phyloP scores from a whole-genome alignment of 169 alveolate species.

The Cryptosporidium ubiquitum region DNA sequence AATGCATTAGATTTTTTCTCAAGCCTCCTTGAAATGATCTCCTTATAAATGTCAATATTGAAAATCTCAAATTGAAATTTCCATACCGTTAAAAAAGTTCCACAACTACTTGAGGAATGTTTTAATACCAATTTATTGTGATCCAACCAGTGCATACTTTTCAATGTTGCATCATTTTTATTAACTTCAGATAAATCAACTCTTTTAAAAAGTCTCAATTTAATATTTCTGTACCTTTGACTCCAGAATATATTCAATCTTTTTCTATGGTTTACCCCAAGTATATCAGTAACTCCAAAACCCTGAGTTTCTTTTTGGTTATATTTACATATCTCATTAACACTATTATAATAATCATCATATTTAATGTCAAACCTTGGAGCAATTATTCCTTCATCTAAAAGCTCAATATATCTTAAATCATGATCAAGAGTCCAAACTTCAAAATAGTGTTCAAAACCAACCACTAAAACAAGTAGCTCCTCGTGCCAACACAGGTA shows the following conservation, averaged over 20 bases:
- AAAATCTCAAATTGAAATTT: slow-evolving; percentile 33
- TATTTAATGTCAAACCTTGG: slow-evolving; percentile 28
- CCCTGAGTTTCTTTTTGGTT: neutral
- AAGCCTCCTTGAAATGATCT: slow-evolving; percentile 15
- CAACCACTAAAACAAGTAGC: slow-evolving; percentile 1
- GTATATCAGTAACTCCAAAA: slow-evolving; percentile 10
- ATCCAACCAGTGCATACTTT: slow-evolving; percentile 17
- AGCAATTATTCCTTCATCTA: slow-evolving; percentile 59
- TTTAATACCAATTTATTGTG: slow-evolving; percentile 4
- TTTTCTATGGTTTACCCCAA: slow-evolving; percentile 42
- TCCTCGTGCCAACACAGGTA: slow-evolving; percentile 63
- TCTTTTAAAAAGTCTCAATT: neutral
- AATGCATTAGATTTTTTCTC: neutral
- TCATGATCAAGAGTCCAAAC: slow-evolving; percentile 42
- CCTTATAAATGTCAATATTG: slow-evolving; percentile 44
- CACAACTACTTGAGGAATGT: neutral
- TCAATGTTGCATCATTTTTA: neutral
- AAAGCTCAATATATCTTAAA: neutral
- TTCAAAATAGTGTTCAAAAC: slow-evolving; percentile 35
- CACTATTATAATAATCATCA: neutral
- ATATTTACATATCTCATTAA: neutral
- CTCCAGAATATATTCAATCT: slow-evolving; percentile 42
- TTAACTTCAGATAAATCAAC: neutral
- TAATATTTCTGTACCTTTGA: slow-evolving; percentile 2
- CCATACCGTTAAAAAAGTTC: slow-evolving; percentile 50